Base-by-base conservation (phyloP, 2,329 filamentous ascomycete genomes). In the Didymosphaeria variabile region DNA sequence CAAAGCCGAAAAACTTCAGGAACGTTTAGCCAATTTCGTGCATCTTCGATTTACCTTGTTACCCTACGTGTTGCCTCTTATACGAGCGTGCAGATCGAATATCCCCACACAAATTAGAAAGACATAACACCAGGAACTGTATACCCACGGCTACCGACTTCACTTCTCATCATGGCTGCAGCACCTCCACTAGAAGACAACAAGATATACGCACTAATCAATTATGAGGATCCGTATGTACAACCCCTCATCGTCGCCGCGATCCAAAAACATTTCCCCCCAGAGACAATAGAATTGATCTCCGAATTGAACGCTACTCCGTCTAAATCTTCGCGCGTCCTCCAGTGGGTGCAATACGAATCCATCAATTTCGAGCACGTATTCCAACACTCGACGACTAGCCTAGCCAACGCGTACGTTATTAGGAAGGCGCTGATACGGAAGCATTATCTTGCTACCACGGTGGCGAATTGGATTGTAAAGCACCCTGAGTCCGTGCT, bases 381-480 rank as follows among this genome's bases (percentile, higher is more conserved):
- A 19, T 83, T 91, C 59, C 77, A 82, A 1, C 83, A 92, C 67
- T 80, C 90, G 0, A 75, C 79, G 0, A 88, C 87, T 0, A 87
- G 86, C 12, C 83, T 97, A 1, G 85, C 92, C 68, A 98, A 97
- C 79, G 92, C 92, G 73, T 98, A 97, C 79, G 87, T 97, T 74
- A 96, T 98, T 76, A 91, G 95, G 72, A 98, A 98, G 82, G 95
- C 95, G 0, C 84, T 99, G 21, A 98, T 98, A 70, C 88, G 95
- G 61, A 99, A 99, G 79, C 95, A 99, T 77, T 98, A 95, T 76
- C 86, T 99, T 3, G 90, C 91, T 3, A 88, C 89, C 21, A 97
- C 94, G 0, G 87, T 97, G 23, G 86, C 91, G 50, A 90, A 91
- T 74, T 98, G 94, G 93, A 83, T 91, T 5, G 88, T 90, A 42